These are phyloP conservation scores for Cladorrhinum sp. DNA, from an alignment of 2,329 filamentous ascomycete species.

Conservation along the genomic window DNA sequence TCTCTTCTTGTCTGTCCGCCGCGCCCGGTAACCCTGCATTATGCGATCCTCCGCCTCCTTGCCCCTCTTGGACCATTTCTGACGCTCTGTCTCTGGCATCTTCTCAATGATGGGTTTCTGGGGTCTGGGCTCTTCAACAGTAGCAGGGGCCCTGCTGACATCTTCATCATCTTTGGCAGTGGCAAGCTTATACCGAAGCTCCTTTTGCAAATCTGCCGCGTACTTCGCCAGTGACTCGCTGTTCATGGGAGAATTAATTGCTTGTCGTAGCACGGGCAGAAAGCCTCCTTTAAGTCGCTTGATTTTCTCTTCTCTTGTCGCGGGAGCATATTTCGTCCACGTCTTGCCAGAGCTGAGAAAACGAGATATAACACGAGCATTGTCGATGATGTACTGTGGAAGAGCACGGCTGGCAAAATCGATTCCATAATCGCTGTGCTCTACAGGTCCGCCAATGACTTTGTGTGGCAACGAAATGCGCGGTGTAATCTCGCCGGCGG, in stretches of 20 bases:
- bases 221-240: constrained; percentile 61
- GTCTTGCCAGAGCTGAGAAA: not conserved
- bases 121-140: not conserved
- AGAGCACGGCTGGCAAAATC: constrained; percentile 75
- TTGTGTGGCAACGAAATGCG: constrained; percentile 88
- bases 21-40: too few species aligned
- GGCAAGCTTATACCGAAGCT: constrained; percentile 53
- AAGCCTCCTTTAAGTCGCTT: not conserved
- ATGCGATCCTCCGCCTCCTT: constrained; percentile 9
- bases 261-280: constrained; percentile 59
- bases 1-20: too few species aligned
- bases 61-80: constrained; percentile 10
- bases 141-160: too few species aligned
- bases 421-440: constrained; percentile 79
- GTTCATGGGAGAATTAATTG: constrained; percentile 61
- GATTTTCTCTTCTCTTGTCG: constrained; percentile 43
- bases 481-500: constrained; percentile 46
- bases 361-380: not conserved
- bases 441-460: constrained; percentile 66
- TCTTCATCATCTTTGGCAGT: constrained; percentile 2
- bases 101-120: constrained; percentile 6
- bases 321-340: constrained; percentile 36
- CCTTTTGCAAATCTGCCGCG: constrained; percentile 65
- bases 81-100: constrained; percentile 10
- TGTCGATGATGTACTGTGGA: constrained; percentile 22